phyloP scores from a whole-genome alignment of 2,329 filamentous ascomycete species.

The Cladophialophora yegresii region DNA sequence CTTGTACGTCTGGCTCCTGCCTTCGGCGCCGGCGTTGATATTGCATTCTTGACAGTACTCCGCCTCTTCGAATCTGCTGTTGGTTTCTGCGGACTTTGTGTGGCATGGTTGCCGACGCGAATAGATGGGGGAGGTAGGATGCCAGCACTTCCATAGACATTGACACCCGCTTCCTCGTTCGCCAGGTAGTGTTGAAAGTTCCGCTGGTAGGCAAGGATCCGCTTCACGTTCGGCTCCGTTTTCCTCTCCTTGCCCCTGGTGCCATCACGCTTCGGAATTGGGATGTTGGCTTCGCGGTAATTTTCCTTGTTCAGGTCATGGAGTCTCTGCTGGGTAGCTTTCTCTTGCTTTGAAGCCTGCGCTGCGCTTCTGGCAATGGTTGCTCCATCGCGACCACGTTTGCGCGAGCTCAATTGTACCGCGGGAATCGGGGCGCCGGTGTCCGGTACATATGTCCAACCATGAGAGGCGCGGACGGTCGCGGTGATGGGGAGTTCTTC shows the following conservation, averaged over 20 bases:
- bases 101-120: slow-evolving; percentile 24
- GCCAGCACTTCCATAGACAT: slow-evolving; percentile 29
- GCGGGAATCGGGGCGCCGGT: slow-evolving; percentile 60
- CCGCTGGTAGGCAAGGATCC: slow-evolving; percentile 53
- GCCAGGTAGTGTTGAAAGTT: slow-evolving; percentile 55
- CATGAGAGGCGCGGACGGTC: slow-evolving; percentile 65
- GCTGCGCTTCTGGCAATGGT: slow-evolving; percentile 33
- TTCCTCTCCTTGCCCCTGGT: slow-evolving; percentile 48
- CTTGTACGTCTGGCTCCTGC: slow-evolving; percentile 13
- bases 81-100: slow-evolving; percentile 12
- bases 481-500: slow-evolving; percentile 72
- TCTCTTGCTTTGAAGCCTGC: slow-evolving; percentile 70
- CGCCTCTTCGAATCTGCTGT: slow-evolving; percentile 34
- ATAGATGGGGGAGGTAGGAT: slow-evolving; percentile 18
- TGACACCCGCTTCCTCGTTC: slow-evolving; percentile 51
- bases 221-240: slow-evolving; percentile 50
- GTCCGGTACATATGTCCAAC: slow-evolving; percentile 91
- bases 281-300: slow-evolving; percentile 57
- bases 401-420: slow-evolving; percentile 46
- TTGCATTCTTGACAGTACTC: slow-evolving; percentile 37
- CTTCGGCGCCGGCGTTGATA: slow-evolving; percentile 24
- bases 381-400: slow-evolving; percentile 62
- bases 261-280: slow-evolving; percentile 62
- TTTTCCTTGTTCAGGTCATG: slow-evolving; percentile 81
- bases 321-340: slow-evolving; percentile 77